Evolutionary conservation across 208 protist genomes (phyloP).

Genomic region (Leishmania martiniquensis): DNA sequence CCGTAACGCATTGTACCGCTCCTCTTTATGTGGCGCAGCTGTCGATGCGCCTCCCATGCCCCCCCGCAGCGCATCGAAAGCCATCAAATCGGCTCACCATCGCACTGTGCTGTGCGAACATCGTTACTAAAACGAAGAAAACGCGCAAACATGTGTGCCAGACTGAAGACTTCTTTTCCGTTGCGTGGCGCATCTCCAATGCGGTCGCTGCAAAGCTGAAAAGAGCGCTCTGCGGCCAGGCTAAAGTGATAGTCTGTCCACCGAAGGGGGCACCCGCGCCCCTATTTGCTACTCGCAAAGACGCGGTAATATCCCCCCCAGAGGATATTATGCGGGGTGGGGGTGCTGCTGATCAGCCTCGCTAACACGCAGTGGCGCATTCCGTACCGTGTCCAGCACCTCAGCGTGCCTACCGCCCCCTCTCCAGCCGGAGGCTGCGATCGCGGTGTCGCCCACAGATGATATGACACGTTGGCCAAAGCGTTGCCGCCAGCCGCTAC

Average conservation of each 20-base stretch:
- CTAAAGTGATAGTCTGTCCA: too few relatives aligned
- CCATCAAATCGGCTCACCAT: too few relatives aligned
- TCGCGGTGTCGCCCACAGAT: neutral
- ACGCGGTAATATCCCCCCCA: neutral
- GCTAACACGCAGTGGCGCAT: neutral
- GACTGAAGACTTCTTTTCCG: neutral
- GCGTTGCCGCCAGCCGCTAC: neutral
- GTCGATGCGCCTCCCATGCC: too few relatives aligned
- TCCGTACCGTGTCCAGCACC: neutral
- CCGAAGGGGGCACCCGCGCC: neutral
- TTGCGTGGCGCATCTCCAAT: neutral
- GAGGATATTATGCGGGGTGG: neutral
- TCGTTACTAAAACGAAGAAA: too few relatives aligned
- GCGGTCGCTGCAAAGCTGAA: too few relatives aligned
- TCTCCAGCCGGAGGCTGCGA: neutral
- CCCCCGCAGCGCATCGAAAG: too few relatives aligned
- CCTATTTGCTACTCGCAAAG: neutral
- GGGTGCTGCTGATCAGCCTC: neutral
- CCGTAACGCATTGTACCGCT: too few relatives aligned
- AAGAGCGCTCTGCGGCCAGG: neutral
- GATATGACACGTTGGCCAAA: neutral
- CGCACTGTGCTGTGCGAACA: too few relatives aligned
- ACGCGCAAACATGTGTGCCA: neutral
- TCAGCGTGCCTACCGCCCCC: neutral
- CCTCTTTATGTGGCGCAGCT: too few relatives aligned